Evolutionary conservation across 176 grass and related monocot genomes (phyloP), one percentile per base, ranked within the genome.

Genomic region (Puccinellia tenuiflora): DNA sequence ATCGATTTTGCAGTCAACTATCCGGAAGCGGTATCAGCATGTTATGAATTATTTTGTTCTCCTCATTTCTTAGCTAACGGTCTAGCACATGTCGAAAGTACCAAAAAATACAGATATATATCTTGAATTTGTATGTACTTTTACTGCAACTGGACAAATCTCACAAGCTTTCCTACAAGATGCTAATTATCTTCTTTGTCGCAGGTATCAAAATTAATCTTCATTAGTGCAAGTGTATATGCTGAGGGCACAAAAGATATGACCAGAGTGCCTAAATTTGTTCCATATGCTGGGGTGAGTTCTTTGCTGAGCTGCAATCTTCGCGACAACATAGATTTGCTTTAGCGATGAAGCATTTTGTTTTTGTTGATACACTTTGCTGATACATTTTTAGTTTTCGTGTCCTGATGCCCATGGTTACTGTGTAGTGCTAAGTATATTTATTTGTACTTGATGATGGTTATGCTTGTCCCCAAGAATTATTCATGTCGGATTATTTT

Each of bases 141-240:
- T 55, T 55, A 72, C 5, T 79, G 55, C 6, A 25, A 50, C 5
- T 52, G 72, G 30, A 87, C 57, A 82, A 45, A 48, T 24, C 16
- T 13, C 45, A 67, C 38, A 61, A 33, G 21, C 56, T 57, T 30
- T 64, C 30, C 30, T 82, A 26, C 34, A 76, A 76, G 20, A 81
- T 50, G 66, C 30, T 72, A 40, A 72, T 63, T 63, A 68, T 16
- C 42, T 68, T 78, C 35, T 76, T 70, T 56, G 29, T 42, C 2
- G 24, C 68, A 98, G 96, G 93, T 98, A 31, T 93, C 92, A 45
- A 95, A 93, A 82, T 43, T 98, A 87, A 87, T 98, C 24, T 93
- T 98, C 53, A 90, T 98, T 50, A 73, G 86, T 86, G 96, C 96
- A 83, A 98, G 96, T 90, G 90, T 98, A 34, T 93, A 91, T 80